Evolutionary conservation across 371 early-diverging fungal genomes (phyloP), one percentile per base, ranked within the genome.

Genomic region (Actinomortierella ambigua): DNA sequence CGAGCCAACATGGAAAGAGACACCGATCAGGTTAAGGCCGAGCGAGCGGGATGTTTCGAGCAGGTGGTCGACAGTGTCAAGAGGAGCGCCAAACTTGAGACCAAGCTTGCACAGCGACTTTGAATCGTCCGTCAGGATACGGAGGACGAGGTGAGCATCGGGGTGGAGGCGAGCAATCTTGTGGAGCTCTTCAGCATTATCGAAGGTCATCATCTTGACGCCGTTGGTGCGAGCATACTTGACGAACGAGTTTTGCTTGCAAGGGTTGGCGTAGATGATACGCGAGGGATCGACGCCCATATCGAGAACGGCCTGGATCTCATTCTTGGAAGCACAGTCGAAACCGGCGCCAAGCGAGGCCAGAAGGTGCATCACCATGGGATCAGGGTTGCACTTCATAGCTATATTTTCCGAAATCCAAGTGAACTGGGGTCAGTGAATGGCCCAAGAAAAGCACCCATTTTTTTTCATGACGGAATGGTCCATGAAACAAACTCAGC

Each of bases 221-320:
- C 88, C 87, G 52, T 88, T 83, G 51, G 82, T 80, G 24, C 81
- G 79, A 13, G 98, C 95, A 68, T 84, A 95, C 55, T 92, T 90
- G 69, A 98, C 88, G 77, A 94, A 95, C 17, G 97, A 96, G 23
- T 89, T 85, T 65, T 95, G 96, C 83, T 98, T 98, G 87, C 98
- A 97, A 34, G 99, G 98, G 81, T 98, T 97, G 62, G 99, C 99
- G 64, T 95, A 98, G 73, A 98, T 96, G 69, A 98, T 91, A 54
- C 90, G 85, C 29, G 77, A 76, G 17, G 96, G 84, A 43, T 86
- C 86, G 1, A 90, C 93, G 55, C 96, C 96, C 50, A 86, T 73
- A 34, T 86, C 82, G 55, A 97, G 84, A 46, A 92, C 91, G 53
- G 86, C 84, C 63, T 94, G 88, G 51, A 98, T 92, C 83, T 98